Evolutionary conservation across 2,329 filamentous ascomycete genomes (phyloP).

Genomic region (Fusarium guadeloupense): DNA sequence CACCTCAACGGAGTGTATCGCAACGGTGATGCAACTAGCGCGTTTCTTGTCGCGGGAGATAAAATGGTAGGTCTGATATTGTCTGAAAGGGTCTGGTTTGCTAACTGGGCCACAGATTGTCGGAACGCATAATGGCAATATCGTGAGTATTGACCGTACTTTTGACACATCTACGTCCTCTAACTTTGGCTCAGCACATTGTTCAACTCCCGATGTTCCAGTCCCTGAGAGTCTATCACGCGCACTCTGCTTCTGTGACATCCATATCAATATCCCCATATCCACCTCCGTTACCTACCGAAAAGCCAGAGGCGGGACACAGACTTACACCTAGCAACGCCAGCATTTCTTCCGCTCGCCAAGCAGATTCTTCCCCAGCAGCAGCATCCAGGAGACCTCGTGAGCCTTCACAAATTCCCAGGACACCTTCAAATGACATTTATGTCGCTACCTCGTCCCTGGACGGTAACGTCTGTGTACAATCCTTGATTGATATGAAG

Average conservation of each 20-base stretch:
- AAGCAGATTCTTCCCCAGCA: constrained; percentile 56
- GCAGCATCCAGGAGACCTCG: constrained; percentile 61
- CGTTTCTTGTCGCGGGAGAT: constrained; percentile 90
- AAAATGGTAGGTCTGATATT: constrained; percentile 78
- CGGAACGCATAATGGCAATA: constrained; percentile 95
- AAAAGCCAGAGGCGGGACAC: constrained; percentile 54
- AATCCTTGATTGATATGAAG: constrained; percentile 85
- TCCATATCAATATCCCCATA: constrained; percentile 90
- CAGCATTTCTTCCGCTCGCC: constrained; percentile 45
- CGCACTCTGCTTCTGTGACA: constrained; percentile 91
- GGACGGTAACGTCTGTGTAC: constrained; percentile 94
- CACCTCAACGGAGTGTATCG: constrained; percentile 84
- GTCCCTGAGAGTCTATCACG: constrained; percentile 85
- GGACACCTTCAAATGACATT: constrained; percentile 87
- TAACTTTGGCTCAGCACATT: constrained; percentile 72
- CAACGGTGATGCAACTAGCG: constrained; percentile 93
- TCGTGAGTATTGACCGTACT: constrained; percentile 67
- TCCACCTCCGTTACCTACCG: constrained; percentile 64
- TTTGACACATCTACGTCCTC: constrained; percentile 1
- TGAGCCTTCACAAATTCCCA: constrained; percentile 68
- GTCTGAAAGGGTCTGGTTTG: not conserved
- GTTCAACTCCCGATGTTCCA: constrained; percentile 85
- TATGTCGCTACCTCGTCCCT: constrained; percentile 94
- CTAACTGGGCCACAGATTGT: constrained; percentile 69
- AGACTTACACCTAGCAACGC: constrained; percentile 50